Conservation (phyloP, 805 yeast species). For the Metschnikowia vanudenii region DNA sequence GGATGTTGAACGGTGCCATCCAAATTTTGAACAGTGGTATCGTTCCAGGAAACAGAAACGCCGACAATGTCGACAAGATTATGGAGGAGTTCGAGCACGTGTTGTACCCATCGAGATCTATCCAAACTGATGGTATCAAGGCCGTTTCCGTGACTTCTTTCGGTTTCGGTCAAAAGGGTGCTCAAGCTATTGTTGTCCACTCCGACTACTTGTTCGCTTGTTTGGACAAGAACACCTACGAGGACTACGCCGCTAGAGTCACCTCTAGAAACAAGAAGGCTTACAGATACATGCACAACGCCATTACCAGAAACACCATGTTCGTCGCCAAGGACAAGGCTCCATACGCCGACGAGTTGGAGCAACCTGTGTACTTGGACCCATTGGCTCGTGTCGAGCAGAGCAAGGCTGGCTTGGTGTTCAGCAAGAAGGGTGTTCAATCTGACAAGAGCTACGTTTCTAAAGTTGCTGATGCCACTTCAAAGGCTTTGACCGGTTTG, state of each 20-base stretch:
- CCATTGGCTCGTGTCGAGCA: constrained; percentile 80
- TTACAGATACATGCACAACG: constrained; percentile 93
- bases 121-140: constrained; percentile 95
- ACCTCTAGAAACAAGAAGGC: constrained; percentile 80
- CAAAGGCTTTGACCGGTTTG: constrained; percentile 56
- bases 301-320: constrained; percentile 85
- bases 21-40: constrained; percentile 90
- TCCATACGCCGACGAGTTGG: constrained; percentile 88
- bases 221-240: constrained; percentile 69
- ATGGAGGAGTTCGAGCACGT: constrained; percentile 85
- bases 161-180: constrained; percentile 99
- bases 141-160: constrained; percentile 96
- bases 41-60: constrained; percentile 98
- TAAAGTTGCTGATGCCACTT: constrained; percentile 54
- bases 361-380: constrained; percentile 88
- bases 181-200: constrained; percentile 87
- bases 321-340: constrained; percentile 91
- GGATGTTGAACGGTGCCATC: constrained; percentile 99
- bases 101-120: constrained; percentile 88
- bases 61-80: constrained; percentile 87
- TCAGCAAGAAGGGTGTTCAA: constrained; percentile 53
- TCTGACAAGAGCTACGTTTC: constrained; percentile 43
- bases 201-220: constrained; percentile 91
- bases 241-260: constrained; percentile 69
- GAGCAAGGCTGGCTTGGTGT: constrained; percentile 44